Evolutionary conservation across 495 filamentous ascomycete species (phyloP), one percentile per base, ranked within the genome.

Genomic region (Amphirosellinia nigrospora): DNA sequence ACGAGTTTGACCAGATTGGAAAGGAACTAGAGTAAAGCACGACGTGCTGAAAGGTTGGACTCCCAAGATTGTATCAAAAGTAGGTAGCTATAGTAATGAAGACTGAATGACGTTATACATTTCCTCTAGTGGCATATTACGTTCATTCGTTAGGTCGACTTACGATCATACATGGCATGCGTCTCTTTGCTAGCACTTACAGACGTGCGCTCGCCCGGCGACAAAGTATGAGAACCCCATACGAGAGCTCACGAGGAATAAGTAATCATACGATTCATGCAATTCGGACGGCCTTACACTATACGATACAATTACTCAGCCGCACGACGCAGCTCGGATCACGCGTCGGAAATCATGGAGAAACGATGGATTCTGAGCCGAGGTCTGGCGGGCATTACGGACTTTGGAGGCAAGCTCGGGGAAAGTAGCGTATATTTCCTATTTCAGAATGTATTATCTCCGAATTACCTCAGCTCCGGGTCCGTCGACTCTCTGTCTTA

Each of bases 1-100:
- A 66, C n/a, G 69, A 71, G 50, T 71, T 71, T 19, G 41, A 65
- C 26, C 52, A 50, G 62, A 71, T 71, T n/a, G 69, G 69, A 6
- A 59, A 71, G n/a, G 62, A 71, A 43, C 53, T 71, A 10, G 62
- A 66, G 26, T 70, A 60, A 60, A 52, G 16, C 13, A 45, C 26
- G 36, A 26, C 6, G 21, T 41, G 36, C 56, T 41, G 26, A 26
- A 46, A 32, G 15, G 39, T 13, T 63, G 15, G 16, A 4, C 11
- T n/a, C 53, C 11, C 21, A 26, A 41, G 15, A 41, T 1, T 11
- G n/a, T 41, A 61, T 41, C 36, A 9, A 39, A 39, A 26, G 8
- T 60, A 60, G 32, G 21, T 60, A 36, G 30, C 8, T 23, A 30
- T 8, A 9, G 1, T 36, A 26, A 50, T 38, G 10, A 1, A 13